Conservation (phyloP, 371 early-diverging fungal species). For the Dipsacomyces acuminosporus region DNA sequence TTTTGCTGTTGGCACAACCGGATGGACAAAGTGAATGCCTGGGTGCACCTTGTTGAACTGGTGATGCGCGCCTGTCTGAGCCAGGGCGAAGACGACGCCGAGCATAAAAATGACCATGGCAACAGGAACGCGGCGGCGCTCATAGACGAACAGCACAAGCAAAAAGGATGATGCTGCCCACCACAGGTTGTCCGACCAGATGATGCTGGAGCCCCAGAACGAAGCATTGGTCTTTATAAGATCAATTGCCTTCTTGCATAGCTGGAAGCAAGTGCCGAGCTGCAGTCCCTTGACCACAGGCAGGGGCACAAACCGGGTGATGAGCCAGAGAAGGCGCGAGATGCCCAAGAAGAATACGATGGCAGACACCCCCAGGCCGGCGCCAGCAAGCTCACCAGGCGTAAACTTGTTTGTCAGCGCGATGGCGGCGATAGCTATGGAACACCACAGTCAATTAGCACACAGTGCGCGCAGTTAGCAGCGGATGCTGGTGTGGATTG, state of each 20-base stretch:
- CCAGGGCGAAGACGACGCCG: slow-evolving; percentile 65
- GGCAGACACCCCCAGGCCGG: slow-evolving; percentile 68
- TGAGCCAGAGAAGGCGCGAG: slow-evolving; percentile 67
- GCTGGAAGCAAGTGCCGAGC: slow-evolving; percentile 74
- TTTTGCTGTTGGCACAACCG: slow-evolving; percentile 56
- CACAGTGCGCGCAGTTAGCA: too few species aligned
- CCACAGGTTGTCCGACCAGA: slow-evolving; percentile 75
- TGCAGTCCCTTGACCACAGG: slow-evolving; percentile 84
- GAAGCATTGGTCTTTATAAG: slow-evolving; percentile 48
- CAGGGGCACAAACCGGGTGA: slow-evolving; percentile 67
- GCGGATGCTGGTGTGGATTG: too few species aligned
- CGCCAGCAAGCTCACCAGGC: slow-evolving; percentile 66
- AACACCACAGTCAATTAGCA: too few species aligned
- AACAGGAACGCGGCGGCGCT: slow-evolving; percentile 59
- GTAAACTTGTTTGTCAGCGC: slow-evolving; percentile 69
- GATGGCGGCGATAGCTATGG: slow-evolving; percentile 75
- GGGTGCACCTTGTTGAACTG: slow-evolving; percentile 46
- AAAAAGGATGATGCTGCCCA: slow-evolving; percentile 66
- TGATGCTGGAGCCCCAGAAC: slow-evolving; percentile 49
- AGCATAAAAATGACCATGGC: slow-evolving; percentile 72
- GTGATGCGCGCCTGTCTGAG: slow-evolving; percentile 49
- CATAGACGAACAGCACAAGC: slow-evolving; percentile 64
- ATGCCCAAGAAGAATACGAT: slow-evolving; percentile 64
- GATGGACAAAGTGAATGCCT: slow-evolving; percentile 58
- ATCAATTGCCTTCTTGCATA: slow-evolving; percentile 69